Conservation (phyloP, 345 rosid genomes). For the Laguncularia racemosa region DNA sequence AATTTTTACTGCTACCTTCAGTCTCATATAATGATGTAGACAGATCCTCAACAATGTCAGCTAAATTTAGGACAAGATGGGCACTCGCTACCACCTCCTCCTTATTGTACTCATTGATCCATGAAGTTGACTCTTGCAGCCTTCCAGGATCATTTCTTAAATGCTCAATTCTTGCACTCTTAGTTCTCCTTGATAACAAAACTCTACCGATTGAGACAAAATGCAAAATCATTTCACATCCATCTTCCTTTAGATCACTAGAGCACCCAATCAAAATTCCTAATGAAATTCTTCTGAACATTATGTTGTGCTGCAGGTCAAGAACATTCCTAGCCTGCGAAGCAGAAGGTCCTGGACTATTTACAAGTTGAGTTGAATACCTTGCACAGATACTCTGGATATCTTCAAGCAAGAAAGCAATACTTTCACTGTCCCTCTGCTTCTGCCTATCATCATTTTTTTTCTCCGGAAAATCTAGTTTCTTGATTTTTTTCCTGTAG, state of each 20-base stretch:
- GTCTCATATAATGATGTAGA: slow-evolving; percentile 38
- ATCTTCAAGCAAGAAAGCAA: slow-evolving; percentile 40
- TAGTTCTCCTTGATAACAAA: slow-evolving; percentile 12
- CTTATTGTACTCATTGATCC: slow-evolving; percentile 18
- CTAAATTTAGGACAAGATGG: slow-evolving; percentile 45
- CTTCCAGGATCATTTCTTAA: slow-evolving; percentile 10
- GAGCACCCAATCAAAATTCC: slow-evolving; percentile 52
- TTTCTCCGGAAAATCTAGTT: slow-evolving; percentile 18
- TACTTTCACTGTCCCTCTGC: slow-evolving; percentile 18
- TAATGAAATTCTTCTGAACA: slow-evolving; percentile 49
- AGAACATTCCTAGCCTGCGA: slow-evolving; percentile 10
- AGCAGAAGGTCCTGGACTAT: slow-evolving; percentile 16
- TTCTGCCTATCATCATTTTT: slow-evolving; percentile 12
- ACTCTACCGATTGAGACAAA: slow-evolving; percentile 56
- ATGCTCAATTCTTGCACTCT: slow-evolving; percentile 18
- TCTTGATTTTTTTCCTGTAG: slow-evolving; percentile 35
- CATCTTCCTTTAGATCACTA: slow-evolving; percentile 31
- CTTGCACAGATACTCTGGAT: slow-evolving; percentile 26
- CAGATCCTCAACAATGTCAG: slow-evolving; percentile 49
- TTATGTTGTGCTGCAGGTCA: slow-evolving; percentile 18
- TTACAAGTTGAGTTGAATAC: slow-evolving; percentile 10
- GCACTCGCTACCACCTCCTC: slow-evolving; percentile 53
- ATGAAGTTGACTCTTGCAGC: slow-evolving; percentile 8
- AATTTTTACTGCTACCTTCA: slow-evolving; percentile 32
- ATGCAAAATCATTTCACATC: slow-evolving; percentile 53